Evolutionary conservation across 1,139 yeast species (phyloP), one percentile per base, ranked within the genome.

Genomic region (Taiozyma onychis): DNA sequence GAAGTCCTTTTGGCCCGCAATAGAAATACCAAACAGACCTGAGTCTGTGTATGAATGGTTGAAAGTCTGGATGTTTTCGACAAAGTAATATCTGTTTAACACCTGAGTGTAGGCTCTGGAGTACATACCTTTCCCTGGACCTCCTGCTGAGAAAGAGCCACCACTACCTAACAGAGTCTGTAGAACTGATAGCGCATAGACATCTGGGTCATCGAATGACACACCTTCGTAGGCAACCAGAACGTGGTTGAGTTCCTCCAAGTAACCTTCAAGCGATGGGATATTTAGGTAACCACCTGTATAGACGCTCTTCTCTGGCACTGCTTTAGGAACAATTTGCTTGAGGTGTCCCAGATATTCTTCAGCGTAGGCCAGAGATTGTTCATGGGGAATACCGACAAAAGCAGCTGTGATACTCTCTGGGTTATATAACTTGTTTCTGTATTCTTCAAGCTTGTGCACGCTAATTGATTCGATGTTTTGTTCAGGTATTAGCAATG

Each of bases 111-210:
- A 93, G 32, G 95, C 79, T 53, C 99, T 77, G 2, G 97, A 88
- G 67, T 90, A 95, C 98, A 93, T 91, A 6, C 99, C 99, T 69
- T 93, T 93, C 50, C 99, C 99, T n/a, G 99, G 99, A 0, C 99
- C 99, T 57, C 99, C 99, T 11, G 99, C 98, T 26, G 95, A 85
- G 65, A 93, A 93, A 1, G 98, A 90, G 8, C 97, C 95, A 48
- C 99, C 99, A 39, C 98, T 98, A 42, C 99, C 99, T n/a, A 93
- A 73, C 32, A 93, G 74, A 54, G 93, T 90, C 65, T 93, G 99
- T 51, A 93, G 76, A 1, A 93, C 85, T 1, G 98, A 97, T 45
- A 90, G 73, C 0, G 96, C 95, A 62, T 93, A 93, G 43, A 91
- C 83, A 60, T 93, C 98, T 21, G 89, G 91, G 63, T 87, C 84